These are phyloP conservation scores for Podospora fimiseda DNA, from an alignment of 495 filamentous ascomycete genomes.

Conservation along the genomic window DNA sequence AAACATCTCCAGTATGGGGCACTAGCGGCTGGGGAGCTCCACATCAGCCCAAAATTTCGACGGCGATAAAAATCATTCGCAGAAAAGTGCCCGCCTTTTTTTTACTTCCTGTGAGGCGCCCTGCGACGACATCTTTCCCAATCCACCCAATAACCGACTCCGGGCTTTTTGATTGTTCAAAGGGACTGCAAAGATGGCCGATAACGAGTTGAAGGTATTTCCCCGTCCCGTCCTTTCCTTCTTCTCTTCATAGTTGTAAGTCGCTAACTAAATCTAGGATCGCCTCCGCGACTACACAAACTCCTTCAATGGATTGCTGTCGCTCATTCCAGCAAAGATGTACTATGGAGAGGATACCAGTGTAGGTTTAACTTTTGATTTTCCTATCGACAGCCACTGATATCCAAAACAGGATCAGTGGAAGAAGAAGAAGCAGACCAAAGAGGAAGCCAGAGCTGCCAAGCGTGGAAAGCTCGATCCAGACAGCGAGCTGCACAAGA, in stretches of 20 bases:
- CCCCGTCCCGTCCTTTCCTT: neutral
- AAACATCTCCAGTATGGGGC: constrained; percentile 16
- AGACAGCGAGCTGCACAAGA: constrained; percentile 61
- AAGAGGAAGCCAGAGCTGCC: constrained; percentile 69
- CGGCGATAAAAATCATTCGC: constrained; percentile 31
- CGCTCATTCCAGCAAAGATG: constrained; percentile 85
- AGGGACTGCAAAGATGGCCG: constrained; percentile 19
- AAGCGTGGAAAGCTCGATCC: constrained; percentile 81
- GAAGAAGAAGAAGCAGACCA: constrained; percentile 81
- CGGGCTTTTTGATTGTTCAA: neutral
- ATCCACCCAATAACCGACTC: too few relatives aligned
- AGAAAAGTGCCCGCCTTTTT: constrained; percentile 18
- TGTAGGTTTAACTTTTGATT: constrained; percentile 52
- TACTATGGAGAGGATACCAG: constrained; percentile 83
- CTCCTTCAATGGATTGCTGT: constrained; percentile 86
- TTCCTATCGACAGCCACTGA: too few relatives aligned
- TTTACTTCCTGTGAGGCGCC: constrained; percentile 16
- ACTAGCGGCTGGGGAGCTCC: constrained; percentile 13
- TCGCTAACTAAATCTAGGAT: constrained; percentile 51
- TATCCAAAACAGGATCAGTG: constrained; percentile 67
- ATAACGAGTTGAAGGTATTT: constrained; percentile 26
- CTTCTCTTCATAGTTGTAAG: neutral
- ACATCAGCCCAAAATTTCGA: constrained; percentile 29
- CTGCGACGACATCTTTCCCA: constrained; percentile 8
- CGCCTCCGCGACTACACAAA: constrained; percentile 77